Base-by-base conservation (phyloP, 768 basidiomycete species). In the Chlorophyllum brunneum region DNA sequence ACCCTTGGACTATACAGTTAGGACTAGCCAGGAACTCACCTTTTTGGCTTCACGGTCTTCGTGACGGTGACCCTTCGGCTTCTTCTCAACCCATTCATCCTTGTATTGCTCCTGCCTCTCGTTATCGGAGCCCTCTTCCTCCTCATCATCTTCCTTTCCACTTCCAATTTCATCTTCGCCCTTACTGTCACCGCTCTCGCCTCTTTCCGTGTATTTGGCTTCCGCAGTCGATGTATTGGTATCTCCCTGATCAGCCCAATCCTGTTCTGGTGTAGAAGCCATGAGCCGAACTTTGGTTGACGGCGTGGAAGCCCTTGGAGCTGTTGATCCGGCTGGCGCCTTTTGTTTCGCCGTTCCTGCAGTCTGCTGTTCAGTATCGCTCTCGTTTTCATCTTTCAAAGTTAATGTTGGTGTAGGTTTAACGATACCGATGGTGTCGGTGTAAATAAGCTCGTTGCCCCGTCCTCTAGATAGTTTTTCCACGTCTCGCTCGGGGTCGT, bases 41-140 rank as follows among this genome's bases (percentile, higher is more conserved):
- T 90, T 95, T 71, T 95, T 98, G 0, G 78, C 84, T 22, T 93
- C 91, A 54, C 82, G 83, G 63, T 97, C 94, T 72, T 98, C 95
- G 59, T 95, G 86, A 55, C 91, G 81, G 70, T 97, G 95, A 1
- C 97, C 95, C 58, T 89, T 74, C 24, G 87, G 86, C 54, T 66
- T 77, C 50, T 77, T 81, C 56, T 86, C 84, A 29, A 70, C 58
- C 47, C 74, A 75, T 8, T 56, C 65, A 23, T 73, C 74, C 30
- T 66, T 70, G 13, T 59, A 68, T 22, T 66, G 75, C 16, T 66
- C 70, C 34, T 72, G 72, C 26, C 61, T 65, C 15, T 67, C 71
- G 9, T 63, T 62, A 13, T 66, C 68, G 27, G 54, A 67, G 26
- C 68, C 74, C 22, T 59, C 69, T 16, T 65, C 65, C 15, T 66